These are phyloP conservation scores for Aspergillus sojae DNA, from an alignment of 2,329 filamentous ascomycete species.

Conservation along the genomic window DNA sequence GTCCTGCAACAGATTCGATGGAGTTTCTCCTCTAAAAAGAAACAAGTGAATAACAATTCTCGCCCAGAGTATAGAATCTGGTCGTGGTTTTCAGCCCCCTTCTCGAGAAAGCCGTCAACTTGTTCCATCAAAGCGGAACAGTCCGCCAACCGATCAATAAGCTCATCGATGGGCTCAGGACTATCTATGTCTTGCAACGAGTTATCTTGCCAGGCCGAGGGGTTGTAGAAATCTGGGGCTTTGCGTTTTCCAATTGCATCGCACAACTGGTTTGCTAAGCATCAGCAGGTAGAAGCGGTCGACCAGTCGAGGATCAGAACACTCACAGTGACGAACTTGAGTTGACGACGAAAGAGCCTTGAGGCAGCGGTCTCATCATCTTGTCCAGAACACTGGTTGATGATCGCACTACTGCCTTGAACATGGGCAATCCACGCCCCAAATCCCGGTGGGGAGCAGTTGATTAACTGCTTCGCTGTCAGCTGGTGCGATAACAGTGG, in stretches of 20 bases:
- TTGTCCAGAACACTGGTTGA: constrained; percentile 11
- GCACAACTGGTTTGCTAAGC: constrained; percentile 14
- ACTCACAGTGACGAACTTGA: constrained; percentile 25
- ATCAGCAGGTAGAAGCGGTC: constrained; percentile 6
- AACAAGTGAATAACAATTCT: constrained; percentile 15
- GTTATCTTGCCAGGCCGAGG: constrained; percentile 9
- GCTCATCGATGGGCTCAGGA: constrained; percentile 21
- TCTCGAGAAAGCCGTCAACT: constrained; percentile 17
- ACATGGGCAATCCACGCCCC: constrained; percentile 27
- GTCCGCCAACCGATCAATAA: constrained; percentile 21
- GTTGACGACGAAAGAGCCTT: constrained; percentile 22
- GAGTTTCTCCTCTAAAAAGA: constrained; percentile 16
- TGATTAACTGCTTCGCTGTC: constrained; percentile 20
- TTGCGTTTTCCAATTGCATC: constrained; percentile 23
- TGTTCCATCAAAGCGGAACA: constrained; percentile 21
- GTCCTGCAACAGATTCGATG: constrained; percentile 16
- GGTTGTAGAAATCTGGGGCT: constrained; percentile 18
- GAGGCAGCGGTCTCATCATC: constrained; percentile 14
- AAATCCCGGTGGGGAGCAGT: constrained; percentile 24
- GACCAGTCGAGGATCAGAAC: neutral
- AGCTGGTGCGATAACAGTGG: neutral
- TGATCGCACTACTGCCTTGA: constrained; percentile 24
- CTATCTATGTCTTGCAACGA: constrained; percentile 2
- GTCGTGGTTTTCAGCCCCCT: neutral
- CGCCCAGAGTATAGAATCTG: constrained; percentile 8